These are phyloP conservation scores for Rhodamnia rubescens DNA, from an alignment of 345 rosid species.

Conservation along the genomic window DNA sequence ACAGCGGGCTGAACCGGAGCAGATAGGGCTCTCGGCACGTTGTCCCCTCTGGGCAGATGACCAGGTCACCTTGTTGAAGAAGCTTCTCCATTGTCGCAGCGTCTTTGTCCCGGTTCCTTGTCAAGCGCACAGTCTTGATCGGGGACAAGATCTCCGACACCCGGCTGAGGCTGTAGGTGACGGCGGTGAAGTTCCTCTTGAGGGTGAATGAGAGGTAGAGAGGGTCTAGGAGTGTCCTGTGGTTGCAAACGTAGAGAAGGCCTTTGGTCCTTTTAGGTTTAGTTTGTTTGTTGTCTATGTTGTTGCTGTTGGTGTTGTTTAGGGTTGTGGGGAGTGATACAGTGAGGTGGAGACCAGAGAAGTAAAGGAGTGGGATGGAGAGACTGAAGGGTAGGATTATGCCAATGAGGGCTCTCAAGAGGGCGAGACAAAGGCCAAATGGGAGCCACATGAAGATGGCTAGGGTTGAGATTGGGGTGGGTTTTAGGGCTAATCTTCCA, in stretches of 20 bases:
- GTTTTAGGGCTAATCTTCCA: constrained; percentile 65
- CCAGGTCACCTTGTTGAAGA: constrained; percentile 46
- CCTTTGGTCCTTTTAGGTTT: constrained; percentile 7
- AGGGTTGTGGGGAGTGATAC: constrained; percentile 1
- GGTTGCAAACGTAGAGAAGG: constrained; percentile 60
- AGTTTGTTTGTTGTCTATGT: neutral
- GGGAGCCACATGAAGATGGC: constrained; percentile 67
- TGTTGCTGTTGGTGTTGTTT: neutral
- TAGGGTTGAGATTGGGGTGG: constrained; percentile 34
- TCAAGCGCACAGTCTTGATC: constrained; percentile 47
- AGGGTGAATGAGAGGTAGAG: constrained; percentile 34
- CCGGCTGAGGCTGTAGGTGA: constrained; percentile 65
- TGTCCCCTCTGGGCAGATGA: constrained; percentile 81
- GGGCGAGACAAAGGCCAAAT: constrained; percentile 26
- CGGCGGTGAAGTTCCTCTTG: constrained; percentile 45
- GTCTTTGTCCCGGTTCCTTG: constrained; percentile 44
- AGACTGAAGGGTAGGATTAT: constrained; percentile 29
- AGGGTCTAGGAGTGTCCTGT: constrained; percentile 70
- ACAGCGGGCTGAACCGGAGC: constrained; percentile 67
- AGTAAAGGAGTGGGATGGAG: constrained; percentile 23
- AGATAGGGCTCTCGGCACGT: constrained; percentile 74
- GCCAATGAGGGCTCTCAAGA: constrained; percentile 24
- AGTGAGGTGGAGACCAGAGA: constrained; percentile 28
- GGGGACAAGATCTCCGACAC: constrained; percentile 59
- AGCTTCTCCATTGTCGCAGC: constrained; percentile 28